Evolutionary conservation across 139 green algal species (phyloP).

Genomic region (Chlorella sp.): DNA sequence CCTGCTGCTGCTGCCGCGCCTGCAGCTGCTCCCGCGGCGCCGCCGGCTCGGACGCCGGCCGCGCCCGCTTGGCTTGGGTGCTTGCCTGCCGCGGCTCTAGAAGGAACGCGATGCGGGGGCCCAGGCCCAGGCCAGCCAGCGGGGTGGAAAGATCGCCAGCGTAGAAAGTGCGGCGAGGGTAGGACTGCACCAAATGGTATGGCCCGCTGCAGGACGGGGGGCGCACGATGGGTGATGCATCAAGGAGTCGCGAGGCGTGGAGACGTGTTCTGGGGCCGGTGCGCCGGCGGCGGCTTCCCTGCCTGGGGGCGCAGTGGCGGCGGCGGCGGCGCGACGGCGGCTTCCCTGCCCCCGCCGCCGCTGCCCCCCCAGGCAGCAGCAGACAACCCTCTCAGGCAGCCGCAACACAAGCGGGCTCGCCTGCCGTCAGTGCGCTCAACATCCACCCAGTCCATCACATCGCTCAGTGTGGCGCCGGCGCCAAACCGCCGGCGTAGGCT

Average conservation of each 20-base stretch:
- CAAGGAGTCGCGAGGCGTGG: not conserved
- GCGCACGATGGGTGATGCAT: not conserved
- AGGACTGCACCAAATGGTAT: not conserved
- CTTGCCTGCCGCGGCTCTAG: too few species aligned
- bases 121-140: too few species aligned
- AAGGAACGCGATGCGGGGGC: too few species aligned
- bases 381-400: not conserved
- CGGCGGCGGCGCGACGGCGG: too few species aligned
- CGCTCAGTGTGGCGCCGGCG: not conserved
- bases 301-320: not conserved
- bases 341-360: not conserved
- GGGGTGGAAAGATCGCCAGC: not conserved
- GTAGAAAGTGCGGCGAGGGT: not conserved
- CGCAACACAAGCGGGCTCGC: not conserved
- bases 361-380: not conserved
- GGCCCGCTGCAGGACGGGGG: not conserved
- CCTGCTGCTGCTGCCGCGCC: too few species aligned
- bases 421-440: slow-evolving; percentile 10
- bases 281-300: not conserved
- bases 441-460: slow-evolving; percentile 17
- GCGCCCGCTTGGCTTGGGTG: too few species aligned
- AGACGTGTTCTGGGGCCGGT: not conserved
- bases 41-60: too few species aligned
- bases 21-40: too few species aligned
- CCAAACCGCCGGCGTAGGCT: not conserved